Base-by-base conservation (phyloP, 495 filamentous ascomycete genomes). In the Xylaria cubensis region DNA sequence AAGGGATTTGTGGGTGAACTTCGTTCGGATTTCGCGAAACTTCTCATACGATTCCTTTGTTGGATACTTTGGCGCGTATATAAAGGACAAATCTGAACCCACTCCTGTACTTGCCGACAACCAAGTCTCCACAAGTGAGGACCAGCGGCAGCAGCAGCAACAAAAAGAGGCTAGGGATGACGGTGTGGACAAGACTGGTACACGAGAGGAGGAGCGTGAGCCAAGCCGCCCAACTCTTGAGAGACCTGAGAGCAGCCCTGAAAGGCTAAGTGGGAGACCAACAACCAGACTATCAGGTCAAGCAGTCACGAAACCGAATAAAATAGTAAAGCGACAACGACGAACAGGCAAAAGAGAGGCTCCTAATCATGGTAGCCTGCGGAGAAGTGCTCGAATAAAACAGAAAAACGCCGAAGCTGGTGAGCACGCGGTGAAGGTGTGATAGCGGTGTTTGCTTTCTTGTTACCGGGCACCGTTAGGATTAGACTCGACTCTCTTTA, bases 11-110 rank as follows among this genome's bases (percentile, higher is more conserved):
- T 67, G 64, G 64, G 2, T 42, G 1, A 26, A 29, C 4, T 67
- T 67, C 32, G 17, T 55, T 32, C 64, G 64, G 1, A 26, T 53
- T 42, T 67, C 64, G 12, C 64, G 64, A 19, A 48, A 67, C n/a
- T 67, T 53, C 19, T 67, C 64, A 19, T 67, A 39, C 42, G 64
- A 67, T 19, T 1, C 64, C 1, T 53, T 67, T 19, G 29, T 67
- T 26, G 34, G 48, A 1, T 67, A 67, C 32, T 67, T 67, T 29
- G 64, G 64, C 8, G 29, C 64, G 19, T 67, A 42, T 53, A n/a
- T 39, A 42, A 63, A 63, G 36, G 59, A 63, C 13, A 19, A 19
- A 32, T 5, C 39, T 1, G 41, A 64, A 12, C 17, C n/a, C 3
- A 48, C 39, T 2, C 12, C n/a, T 10, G 19, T 41, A 13, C 59